A percentile compares a stretch with the other conserved stretches of the same genome.
These are phyloP conservation scores for Rhodotorula sp. DNA, from an alignment of 1,284 basidiomycete genomes.

Conservation along the genomic window DNA sequence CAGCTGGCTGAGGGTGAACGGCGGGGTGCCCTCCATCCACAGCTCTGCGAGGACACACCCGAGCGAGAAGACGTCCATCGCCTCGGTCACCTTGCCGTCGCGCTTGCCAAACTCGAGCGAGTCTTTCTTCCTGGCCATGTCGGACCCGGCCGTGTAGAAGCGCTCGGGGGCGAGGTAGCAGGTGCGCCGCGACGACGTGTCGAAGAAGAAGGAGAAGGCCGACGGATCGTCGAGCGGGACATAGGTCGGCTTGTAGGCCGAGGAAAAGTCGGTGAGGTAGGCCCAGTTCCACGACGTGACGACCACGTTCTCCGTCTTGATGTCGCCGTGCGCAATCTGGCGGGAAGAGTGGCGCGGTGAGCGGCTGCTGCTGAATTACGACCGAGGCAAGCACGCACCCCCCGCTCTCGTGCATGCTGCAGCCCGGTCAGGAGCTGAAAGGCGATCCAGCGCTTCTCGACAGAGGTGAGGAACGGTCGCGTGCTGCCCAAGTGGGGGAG, in stretches of 20 bases:
- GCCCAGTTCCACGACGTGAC: constrained; percentile 96
- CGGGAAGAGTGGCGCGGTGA: neutral
- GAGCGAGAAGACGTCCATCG: constrained; percentile 96
- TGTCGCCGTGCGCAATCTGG: constrained; percentile 89
- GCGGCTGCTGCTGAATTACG: neutral
- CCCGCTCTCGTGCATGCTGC: constrained; percentile 73
- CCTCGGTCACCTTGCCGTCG: constrained; percentile 83
- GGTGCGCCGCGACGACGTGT: constrained; percentile 86
- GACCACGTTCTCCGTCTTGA: constrained; percentile 97
- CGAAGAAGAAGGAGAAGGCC: constrained; percentile 98
- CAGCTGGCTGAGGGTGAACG: constrained; percentile 92
- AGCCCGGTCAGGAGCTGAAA: constrained; percentile 89
- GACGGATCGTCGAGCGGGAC: constrained; percentile 95
- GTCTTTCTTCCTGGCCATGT: constrained; percentile 55
- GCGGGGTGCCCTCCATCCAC: constrained; percentile 88
- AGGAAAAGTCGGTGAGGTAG: constrained; percentile 93
- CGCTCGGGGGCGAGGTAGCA: constrained; percentile 97
- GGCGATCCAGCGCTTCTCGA: constrained; percentile 98
- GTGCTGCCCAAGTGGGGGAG: constrained; percentile 61
- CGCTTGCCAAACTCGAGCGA: constrained; percentile 55
- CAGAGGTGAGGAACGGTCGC: constrained; percentile 82
- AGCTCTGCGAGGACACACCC: constrained; percentile 97
- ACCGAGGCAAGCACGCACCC: constrained; percentile 49
- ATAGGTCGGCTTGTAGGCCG: constrained; percentile 88
- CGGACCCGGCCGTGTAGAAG: constrained; percentile 81